Percentiles rank a stretch among this genome's conserved stretches.
These are phyloP conservation scores for Debaryomyces sp. DNA, from an alignment of 1,139 yeast species.

Conservation along the genomic window DNA sequence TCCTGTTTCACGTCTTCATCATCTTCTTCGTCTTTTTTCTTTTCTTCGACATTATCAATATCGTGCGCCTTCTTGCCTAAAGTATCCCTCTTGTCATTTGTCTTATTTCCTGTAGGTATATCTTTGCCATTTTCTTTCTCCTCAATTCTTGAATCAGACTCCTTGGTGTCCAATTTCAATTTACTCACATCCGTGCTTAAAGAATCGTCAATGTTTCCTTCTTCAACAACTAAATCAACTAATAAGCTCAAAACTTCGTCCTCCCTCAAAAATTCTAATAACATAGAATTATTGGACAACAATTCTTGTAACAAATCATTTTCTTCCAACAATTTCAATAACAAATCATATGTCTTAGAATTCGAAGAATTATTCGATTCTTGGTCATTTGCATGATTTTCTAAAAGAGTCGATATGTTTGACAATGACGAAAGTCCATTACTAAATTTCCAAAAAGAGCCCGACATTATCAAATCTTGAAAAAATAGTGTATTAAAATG, in stretches of 20 bases:
- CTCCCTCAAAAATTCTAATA: conserved; percentile 79
- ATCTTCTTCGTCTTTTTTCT: conserved; percentile 15
- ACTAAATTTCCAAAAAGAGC: conserved; percentile 90
- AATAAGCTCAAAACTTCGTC: conserved; percentile 67
- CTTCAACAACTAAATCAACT: conserved; percentile 66
- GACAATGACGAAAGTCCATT: conserved; percentile 80
- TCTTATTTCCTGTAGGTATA: conserved; percentile 5
- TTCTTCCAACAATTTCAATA: conserved; percentile 79
- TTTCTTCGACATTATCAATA: conserved; percentile 14
- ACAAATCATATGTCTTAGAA: conserved; percentile 29
- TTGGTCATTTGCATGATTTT: conserved; percentile 43
- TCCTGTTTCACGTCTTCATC: conserved; percentile 17
- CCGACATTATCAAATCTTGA: conserved; percentile 52
- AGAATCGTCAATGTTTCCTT: conserved; percentile 25
- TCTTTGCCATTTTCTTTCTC: conserved; percentile 3
- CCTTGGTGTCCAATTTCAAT: conserved; percentile 10
- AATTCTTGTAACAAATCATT: conserved; percentile 85
- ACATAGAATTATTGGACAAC: conserved; percentile 76
- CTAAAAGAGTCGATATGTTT: conserved; percentile 72
- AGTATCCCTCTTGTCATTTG: conserved; percentile 9
- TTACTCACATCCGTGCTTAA: conserved; percentile 10
- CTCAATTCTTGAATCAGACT: conserved; percentile 4
- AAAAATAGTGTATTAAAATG: conserved; percentile 1
- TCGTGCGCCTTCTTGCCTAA: conserved; percentile 5
- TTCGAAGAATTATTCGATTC: conserved; percentile 27